Conservation (phyloP, 2,329 filamentous ascomycete species). For the Talaromyces sp. region DNA sequence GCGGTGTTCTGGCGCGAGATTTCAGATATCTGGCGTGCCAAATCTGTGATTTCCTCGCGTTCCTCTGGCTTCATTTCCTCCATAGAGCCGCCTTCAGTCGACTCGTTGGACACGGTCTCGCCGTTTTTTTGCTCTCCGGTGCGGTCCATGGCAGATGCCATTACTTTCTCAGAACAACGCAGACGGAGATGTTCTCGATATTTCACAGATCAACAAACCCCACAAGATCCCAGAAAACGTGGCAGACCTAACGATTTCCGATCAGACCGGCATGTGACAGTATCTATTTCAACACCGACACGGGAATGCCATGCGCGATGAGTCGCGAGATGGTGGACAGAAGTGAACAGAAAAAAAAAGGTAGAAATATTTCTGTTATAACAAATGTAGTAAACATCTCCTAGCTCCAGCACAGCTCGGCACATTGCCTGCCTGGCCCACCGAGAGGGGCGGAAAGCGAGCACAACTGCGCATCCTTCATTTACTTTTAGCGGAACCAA, state of each 20-base stretch:
- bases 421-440: background rate
- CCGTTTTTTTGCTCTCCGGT: background rate
- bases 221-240: background rate
- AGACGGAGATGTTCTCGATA: background rate
- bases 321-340: background rate
- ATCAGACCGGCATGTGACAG: background rate
- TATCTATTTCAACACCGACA: background rate
- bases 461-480: no score
- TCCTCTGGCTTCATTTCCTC: slow-evolving; percentile 8
- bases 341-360: background rate
- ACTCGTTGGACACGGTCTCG: background rate
- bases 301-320: background rate
- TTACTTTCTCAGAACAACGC: background rate
- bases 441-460: background rate
- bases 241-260: background rate
- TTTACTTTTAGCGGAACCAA: no score
- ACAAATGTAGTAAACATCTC: background rate
- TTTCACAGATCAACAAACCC: background rate
- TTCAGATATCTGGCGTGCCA: slow-evolving; percentile 11
- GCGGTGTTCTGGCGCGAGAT: slow-evolving; percentile 6
- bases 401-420: background rate
- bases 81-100: slow-evolving; percentile 3
- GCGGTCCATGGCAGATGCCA: background rate
- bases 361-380: background rate
- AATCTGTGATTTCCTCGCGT: slow-evolving; percentile 5